Conservation (phyloP, 768 basidiomycete genomes). For the Candolleomyces eurysporus region DNA sequence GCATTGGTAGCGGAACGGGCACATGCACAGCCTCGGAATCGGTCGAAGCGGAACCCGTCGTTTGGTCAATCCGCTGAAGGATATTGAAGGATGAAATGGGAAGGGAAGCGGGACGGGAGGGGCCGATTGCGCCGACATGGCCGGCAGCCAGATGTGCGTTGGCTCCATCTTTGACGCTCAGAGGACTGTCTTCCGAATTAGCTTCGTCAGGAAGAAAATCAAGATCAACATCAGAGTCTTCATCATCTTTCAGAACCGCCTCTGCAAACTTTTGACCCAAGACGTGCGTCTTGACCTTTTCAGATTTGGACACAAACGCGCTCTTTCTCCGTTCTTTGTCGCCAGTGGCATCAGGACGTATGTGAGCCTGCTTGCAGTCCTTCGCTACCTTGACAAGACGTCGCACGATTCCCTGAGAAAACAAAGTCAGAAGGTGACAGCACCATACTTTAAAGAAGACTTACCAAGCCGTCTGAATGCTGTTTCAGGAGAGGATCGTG, state of each 20-base stretch:
- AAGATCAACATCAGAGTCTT: slow-evolving; percentile 74
- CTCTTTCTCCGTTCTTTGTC: slow-evolving; percentile 31
- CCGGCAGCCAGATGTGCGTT: slow-evolving; percentile 47
- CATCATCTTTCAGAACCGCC: slow-evolving; percentile 42
- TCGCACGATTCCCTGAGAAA: slow-evolving; percentile 67
- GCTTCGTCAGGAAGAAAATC: slow-evolving; percentile 65
- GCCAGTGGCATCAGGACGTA: slow-evolving; percentile 17
- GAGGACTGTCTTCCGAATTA: slow-evolving; percentile 24
- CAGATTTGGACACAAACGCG: slow-evolving; percentile 27
- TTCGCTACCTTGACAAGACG: slow-evolving; percentile 82
- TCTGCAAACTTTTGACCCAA: slow-evolving; percentile 69
- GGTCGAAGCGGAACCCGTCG: slow-evolving; percentile 26
- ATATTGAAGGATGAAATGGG: slow-evolving; percentile 59
- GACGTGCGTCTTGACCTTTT: slow-evolving; percentile 40
- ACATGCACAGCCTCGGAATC: slow-evolving; percentile 32
- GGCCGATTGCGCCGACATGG: slow-evolving; percentile 33
- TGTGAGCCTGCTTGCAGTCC: slow-evolving; percentile 73
- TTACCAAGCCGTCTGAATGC: slow-evolving; percentile 68
- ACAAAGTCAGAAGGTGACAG: slow-evolving; percentile 5
- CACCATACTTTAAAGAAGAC: slow-evolving; percentile 26
- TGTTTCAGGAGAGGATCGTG: slow-evolving; percentile 68
- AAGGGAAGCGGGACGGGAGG: slow-evolving; percentile 41
- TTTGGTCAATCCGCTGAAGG: slow-evolving; percentile 58
- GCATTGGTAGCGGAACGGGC: slow-evolving; percentile 46
- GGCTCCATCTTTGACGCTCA: slow-evolving; percentile 40